Conservation (phyloP, 495 filamentous ascomycete genomes). For the Aspergillus panamensis region DNA sequence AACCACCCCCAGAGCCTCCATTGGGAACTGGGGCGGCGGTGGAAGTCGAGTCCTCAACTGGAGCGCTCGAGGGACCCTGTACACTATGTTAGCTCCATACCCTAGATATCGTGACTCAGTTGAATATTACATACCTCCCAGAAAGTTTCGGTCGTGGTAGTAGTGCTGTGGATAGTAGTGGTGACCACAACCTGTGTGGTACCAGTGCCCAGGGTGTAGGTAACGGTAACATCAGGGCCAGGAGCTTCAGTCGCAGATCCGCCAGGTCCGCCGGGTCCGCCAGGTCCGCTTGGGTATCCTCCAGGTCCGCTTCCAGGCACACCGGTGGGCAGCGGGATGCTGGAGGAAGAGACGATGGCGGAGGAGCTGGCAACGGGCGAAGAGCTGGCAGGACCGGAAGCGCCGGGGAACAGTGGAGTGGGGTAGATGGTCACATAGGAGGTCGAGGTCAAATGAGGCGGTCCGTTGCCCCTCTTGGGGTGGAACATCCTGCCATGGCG, state of each 20-base stretch:
- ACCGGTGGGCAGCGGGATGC: neutral
- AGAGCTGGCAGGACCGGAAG: constrained; percentile 14
- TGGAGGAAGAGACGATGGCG: neutral
- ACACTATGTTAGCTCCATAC: neutral
- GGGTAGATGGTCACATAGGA: constrained; percentile 23
- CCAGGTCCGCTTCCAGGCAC: neutral
- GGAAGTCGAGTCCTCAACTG: constrained; percentile 21
- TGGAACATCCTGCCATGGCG: constrained; percentile 33
- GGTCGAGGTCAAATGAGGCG: constrained; percentile 4
- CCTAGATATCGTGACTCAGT: constrained; percentile 10
- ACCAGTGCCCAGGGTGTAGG: constrained; percentile 58
- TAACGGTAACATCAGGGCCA: constrained; percentile 46
- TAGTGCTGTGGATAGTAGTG: constrained; percentile 53
- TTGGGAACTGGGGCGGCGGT: constrained; percentile 26
- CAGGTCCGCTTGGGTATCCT: no score
- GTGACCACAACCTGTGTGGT: constrained; percentile 53
- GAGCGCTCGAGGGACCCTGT: constrained; percentile 9
- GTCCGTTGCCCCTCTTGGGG: constrained; percentile 15
- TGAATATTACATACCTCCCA: constrained; percentile 33
- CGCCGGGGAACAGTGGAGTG: constrained; percentile 13
- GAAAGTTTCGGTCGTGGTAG: constrained; percentile 37
- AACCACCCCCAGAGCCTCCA: constrained; percentile 12
- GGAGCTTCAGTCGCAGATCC: constrained; percentile 1
- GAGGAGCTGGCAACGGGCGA: neutral
- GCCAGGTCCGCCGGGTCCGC: no score